Evolutionary conservation across 768 basidiomycete genomes (phyloP).

Genomic region (Serendipita vermifera): DNA sequence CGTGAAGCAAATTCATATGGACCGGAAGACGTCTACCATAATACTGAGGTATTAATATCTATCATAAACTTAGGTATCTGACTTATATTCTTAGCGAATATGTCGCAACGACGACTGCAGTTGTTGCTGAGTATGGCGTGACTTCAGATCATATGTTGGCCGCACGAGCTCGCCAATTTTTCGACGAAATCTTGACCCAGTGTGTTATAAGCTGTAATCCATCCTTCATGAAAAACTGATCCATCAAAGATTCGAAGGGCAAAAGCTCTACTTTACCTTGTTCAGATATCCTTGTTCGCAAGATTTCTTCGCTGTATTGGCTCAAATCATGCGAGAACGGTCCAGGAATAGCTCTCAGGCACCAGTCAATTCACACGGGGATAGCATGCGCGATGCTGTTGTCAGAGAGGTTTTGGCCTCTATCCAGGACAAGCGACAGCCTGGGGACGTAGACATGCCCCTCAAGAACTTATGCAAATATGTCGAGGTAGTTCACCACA

Average conservation of each 20-base stretch:
- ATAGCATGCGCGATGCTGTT: conserved; percentile 26
- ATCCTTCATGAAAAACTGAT: neutral
- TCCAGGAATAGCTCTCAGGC: conserved; percentile 14
- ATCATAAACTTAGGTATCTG: neutral
- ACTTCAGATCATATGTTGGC: conserved; percentile 47
- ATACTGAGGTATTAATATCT: conserved; percentile 38
- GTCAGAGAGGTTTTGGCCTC: conserved; percentile 44
- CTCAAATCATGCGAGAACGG: conserved; percentile 30
- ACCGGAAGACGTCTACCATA: conserved; percentile 39
- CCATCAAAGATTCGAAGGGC: neutral
- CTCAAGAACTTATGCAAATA: conserved; percentile 45
- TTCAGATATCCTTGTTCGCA: conserved; percentile 11
- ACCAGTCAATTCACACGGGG: conserved; percentile 31
- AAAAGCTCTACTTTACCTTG: conserved; percentile 3
- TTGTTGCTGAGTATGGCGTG: conserved; percentile 36
- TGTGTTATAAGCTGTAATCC: conserved; percentile 17
- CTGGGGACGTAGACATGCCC: conserved; percentile 35
- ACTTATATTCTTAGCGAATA: conserved; percentile 30
- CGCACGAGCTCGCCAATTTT: conserved; percentile 45
- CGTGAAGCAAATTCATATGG: conserved; percentile 35
- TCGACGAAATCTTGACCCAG: conserved; percentile 46
- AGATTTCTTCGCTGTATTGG: conserved; percentile 42
- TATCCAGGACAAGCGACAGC: conserved; percentile 37
- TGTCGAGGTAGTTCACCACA: conserved; percentile 44
- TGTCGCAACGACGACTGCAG: conserved; percentile 37